Evolutionary conservation across 768 basidiomycete genomes (phyloP), one percentile per base, ranked within the genome.

Genomic region (Termitomyces sp.): DNA sequence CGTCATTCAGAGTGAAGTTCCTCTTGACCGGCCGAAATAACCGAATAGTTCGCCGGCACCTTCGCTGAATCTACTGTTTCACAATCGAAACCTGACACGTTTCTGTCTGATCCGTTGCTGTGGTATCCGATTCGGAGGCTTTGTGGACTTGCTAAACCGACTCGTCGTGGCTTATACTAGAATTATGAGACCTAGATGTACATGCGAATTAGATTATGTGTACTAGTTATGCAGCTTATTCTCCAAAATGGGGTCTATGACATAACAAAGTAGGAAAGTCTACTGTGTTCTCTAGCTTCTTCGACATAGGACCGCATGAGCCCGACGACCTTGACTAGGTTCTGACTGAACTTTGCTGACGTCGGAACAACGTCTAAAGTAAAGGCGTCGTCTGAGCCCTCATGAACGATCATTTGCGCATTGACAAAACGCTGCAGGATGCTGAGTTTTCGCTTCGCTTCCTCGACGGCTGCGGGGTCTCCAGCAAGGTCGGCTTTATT

Each of bases 401-500:
- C 61, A 17, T 54, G 46, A 17, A 70, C 57, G 10, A 60, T 60
- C 77, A 85, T 79, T 58, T 80, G 75, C 0, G 63, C 63, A 59
- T 67, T 67, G 0, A 88, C 86, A 54, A 78, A 86, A 54, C 77
- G 73, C 65, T 88, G 81, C 52, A 92, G 67, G 34, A 63, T 73
- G 32, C 54, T 63, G 48, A 90, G 73, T 67, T 89, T 91, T 28
- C 70, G 73, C 60, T 76, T 78, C 5, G 85, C 87, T 39, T 73
- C 76, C 37, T 72, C 70, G 7, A 88, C 78, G 6, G 78, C 77
- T 16, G 66, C 70, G n/a, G 71, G 68, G 28, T 78, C 76, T 11
- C 73, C 78, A 10, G 76, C 76, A 0, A 91, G 68, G 72, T 99
- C 97, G 0, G 94, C 97, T 70, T 99, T 99, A 76, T 98, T 99